Base-by-base conservation (phyloP, 257 asterid genomes). In the Prunella vulgaris region DNA sequence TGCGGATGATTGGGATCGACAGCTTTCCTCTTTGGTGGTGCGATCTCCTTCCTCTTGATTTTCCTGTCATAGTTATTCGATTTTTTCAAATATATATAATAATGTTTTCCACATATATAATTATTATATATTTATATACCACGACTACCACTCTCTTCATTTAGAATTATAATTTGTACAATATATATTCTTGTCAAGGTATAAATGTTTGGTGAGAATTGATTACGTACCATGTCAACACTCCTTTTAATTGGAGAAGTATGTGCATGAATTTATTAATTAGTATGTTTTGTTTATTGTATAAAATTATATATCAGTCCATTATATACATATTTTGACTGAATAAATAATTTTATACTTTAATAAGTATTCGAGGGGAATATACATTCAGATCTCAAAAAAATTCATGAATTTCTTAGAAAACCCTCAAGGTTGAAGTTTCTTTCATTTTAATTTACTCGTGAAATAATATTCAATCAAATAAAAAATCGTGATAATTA, bases 1-100 rank as follows among this genome's bases (percentile, higher is more conserved):
- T 30, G 84, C 74, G 3, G 85, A 76, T 28, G 86, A 76, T 24
- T 74, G 81, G 6, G 85, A 79, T 1, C 78, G 80, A 20, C 27
- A 60, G 25, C 82, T 76, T 69, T 79, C 86, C 8, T 68, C 78
- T 72, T 77, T 84, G 0, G 78, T 69, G 21, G 27, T 75, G 44
- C 82, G 60, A 35, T 77, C 83, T 68, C 83, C 86, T 28, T 80
- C 85, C 68, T n/a, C n/a, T n/a, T 66, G 81, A 38, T 77, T 83
- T 80, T 79, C 90, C 86, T 86, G 80, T 28, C 42, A 35, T 9
- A 33, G 3, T 35, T 13, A 35, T 35, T 7, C 42, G 13, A 35
- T 2, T 35, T 35, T 35, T 35, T 9, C 10, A 8, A 7, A 7
- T 32, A n/a, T n/a, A n/a, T n/a, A n/a, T n/a, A n/a, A n/a, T n/a